phyloP scores from a whole-genome alignment of 2,329 filamentous ascomycete genomes.

The Coniella vitis region DNA sequence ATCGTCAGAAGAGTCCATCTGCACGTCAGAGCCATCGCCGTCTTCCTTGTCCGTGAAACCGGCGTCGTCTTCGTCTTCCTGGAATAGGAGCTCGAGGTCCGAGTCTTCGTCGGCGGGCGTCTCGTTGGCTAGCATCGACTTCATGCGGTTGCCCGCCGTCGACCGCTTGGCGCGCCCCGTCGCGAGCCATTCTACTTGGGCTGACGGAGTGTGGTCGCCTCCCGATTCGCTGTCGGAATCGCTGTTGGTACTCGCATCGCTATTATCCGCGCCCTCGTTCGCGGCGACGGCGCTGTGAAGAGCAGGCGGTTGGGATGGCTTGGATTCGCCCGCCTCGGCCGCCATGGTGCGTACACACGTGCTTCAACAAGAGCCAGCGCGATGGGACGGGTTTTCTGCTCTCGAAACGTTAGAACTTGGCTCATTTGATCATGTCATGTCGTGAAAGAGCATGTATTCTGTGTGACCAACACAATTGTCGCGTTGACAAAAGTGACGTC shows the following conservation, averaged over 20 bases:
- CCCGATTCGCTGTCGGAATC: constrained; percentile 25
- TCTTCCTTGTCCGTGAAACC: constrained; percentile 64
- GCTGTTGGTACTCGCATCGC: constrained; percentile 31
- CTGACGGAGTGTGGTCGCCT: constrained; percentile 18
- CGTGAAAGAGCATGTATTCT: neutral
- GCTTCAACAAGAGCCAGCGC: neutral
- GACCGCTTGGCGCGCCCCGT: constrained; percentile 68
- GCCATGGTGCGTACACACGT: constrained; percentile 18
- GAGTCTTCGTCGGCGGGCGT: constrained; percentile 50
- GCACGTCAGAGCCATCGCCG: constrained; percentile 64
- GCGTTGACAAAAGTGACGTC: neutral
- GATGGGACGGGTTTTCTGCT: neutral
- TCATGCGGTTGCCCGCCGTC: constrained; percentile 80
- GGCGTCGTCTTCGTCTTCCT: constrained; percentile 62
- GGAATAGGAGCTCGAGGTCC: constrained; percentile 66
- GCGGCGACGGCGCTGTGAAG: constrained; percentile 25
- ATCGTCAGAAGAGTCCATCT: constrained; percentile 79
- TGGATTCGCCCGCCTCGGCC: constrained; percentile 18
- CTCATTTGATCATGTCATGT: neutral
- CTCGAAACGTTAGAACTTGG: neutral
- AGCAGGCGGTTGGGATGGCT: constrained; percentile 8
- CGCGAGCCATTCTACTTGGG: constrained; percentile 59
- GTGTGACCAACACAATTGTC: neutral
- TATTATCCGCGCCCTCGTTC: constrained; percentile 26
- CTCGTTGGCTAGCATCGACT: constrained; percentile 68